Percentiles rank a stretch among this genome's conserved stretches.
Conservation (phyloP, 1,139 yeast species). For the Magnusiomyces clavatus region DNA sequence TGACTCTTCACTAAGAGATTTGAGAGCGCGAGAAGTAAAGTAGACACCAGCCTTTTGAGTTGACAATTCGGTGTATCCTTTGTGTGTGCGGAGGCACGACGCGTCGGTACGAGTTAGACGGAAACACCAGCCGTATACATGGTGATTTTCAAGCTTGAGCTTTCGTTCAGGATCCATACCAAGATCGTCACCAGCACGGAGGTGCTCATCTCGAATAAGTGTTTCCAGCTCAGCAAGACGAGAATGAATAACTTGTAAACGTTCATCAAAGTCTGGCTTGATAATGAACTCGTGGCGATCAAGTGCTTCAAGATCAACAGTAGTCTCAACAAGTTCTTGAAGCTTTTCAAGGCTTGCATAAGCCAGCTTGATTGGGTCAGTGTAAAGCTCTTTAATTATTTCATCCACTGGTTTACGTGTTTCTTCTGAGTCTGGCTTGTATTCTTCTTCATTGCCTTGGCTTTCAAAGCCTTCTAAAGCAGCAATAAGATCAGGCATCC, state of each 20-base stretch:
- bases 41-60: conserved; percentile 93
- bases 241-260: conserved; percentile 52
- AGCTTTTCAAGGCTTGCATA: conserved; percentile 52
- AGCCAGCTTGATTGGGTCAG: conserved; percentile 45
- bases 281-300: conserved; percentile 75
- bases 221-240: conserved; percentile 48
- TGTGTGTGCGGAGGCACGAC: conserved; percentile 55
- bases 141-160: conserved; percentile 80
- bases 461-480: conserved; percentile 37
- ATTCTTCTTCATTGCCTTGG: conserved; percentile 17
- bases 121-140: conserved; percentile 87
- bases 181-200: conserved; percentile 62
- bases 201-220: conserved; percentile 54
- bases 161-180: conserved; percentile 79
- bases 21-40: conserved; percentile 66
- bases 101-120: conserved; percentile 88
- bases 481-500: conserved; percentile 59
- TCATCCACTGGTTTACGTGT: conserved; percentile 28
- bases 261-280: conserved; percentile 82
- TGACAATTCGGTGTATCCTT: conserved; percentile 64
- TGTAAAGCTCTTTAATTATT: conserved; percentile 45
- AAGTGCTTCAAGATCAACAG: conserved; percentile 78
- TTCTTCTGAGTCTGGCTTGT: conserved; percentile 17
- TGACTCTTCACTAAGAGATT: conserved; percentile 52
- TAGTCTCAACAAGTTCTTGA: conserved; percentile 83